Conservation (phyloP, 139 green algal genomes). For the Chlorella sp. region DNA sequence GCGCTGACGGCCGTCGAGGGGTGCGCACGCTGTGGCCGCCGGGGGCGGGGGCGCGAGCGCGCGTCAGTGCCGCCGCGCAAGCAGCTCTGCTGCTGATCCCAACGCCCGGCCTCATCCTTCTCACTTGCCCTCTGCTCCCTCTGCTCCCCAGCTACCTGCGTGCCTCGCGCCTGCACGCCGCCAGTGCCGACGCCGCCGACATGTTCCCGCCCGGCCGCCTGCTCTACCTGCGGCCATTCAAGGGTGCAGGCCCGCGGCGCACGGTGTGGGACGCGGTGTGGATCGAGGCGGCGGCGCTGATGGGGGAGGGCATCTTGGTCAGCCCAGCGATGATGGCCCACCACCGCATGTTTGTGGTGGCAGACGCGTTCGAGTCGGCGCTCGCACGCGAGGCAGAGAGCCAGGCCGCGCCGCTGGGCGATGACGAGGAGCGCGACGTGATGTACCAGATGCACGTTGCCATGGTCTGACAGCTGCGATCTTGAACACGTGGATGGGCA, state of each 20-base stretch:
- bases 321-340: conserved; percentile 32
- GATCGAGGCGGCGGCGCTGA: conserved; percentile 32
- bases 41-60: too few species aligned
- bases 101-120: too few species aligned
- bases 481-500: too few species aligned
- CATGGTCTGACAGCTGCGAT: too few species aligned
- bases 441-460: too few species aligned
- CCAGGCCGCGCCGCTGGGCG: too few species aligned
- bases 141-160: conserved; percentile 16
- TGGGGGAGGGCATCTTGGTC: conserved; percentile 40
- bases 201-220: conserved; percentile 37
- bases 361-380: conserved; percentile 23
- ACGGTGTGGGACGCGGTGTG: conserved; percentile 42
- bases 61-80: too few species aligned
- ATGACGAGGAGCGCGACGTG: too few species aligned
- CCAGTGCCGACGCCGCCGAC: not conserved
- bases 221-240: conserved; percentile 36
- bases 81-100: too few species aligned
- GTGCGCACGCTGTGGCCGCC: not conserved
- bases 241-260: not conserved
- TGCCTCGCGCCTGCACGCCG: conserved; percentile 22
- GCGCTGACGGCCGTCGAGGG: conserved; percentile 19
- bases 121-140: not conserved
- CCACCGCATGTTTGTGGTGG: conserved; percentile 33
- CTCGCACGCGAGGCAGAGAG: too few species aligned